Evolutionary conservation across 2,329 filamentous ascomycete species (phyloP), one percentile per base, ranked within the genome.

Genomic region (Anthostomella pinea): DNA sequence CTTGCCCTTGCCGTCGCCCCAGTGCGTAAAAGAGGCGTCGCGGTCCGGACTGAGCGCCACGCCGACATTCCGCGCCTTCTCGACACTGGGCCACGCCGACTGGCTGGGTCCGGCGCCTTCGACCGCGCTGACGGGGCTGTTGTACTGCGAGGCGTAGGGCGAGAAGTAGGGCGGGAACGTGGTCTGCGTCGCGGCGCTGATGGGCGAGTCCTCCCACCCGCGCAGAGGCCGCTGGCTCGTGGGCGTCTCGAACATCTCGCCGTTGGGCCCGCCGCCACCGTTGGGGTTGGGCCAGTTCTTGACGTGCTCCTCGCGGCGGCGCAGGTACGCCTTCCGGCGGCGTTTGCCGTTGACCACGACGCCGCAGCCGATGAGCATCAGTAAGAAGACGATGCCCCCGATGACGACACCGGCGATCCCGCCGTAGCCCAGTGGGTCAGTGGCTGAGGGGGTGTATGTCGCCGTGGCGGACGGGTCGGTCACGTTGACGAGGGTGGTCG

Each of bases 101-200:
- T 49, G 45, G 0, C 54, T 49, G 2, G 48, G 38, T n/a, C n/a
- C n/a, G n/a, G n/a, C n/a, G 13, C 53, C 22, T 13, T 70, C 69
- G 1, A 58, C 59, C 0, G 62, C 69, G 35, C 66, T 74, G 41
- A 77, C 65, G 1, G 78, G 78, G 49, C 75, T 80, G 56, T 66
- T 77, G 59, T 71, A 81, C 41, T 78, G 73, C 25, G 75, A 79
- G 14, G 66, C 68, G 52, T 81, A 82, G 0, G 79, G 78, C 3
- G 75, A 79, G 45, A 79, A 70, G 58, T 80, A 77, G 6, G 65
- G 68, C 1, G 65, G 60, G 44, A 64, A 67, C 0, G 50, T 41
- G 41, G 59, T 60, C 29, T 70, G 66, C 2, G 65, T 64, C 27
- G 54, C 55, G 2, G 62, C 64, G 29, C 68, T 74, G 38, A 69